A percentile compares a stretch with the other conserved stretches of the same genome.
phyloP scores from a whole-genome alignment of 768 basidiomycete species.

The Suillus ampliporus region DNA sequence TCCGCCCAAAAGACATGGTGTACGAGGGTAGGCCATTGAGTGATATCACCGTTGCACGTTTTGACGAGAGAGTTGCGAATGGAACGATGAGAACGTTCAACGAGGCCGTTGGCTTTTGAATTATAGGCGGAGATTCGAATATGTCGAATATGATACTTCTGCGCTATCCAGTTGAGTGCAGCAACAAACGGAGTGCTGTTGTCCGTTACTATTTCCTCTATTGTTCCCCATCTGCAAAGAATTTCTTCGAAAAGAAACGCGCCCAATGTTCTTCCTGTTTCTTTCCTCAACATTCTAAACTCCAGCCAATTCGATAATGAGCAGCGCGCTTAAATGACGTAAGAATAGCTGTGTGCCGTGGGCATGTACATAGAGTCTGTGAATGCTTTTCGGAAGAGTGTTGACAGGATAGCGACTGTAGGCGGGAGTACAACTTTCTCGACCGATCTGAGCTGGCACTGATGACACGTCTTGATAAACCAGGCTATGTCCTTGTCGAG shows the following conservation, averaged over 20 bases:
- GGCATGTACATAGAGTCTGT: constrained; percentile 50
- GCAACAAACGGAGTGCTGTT: constrained; percentile 42
- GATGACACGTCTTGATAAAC: constrained; percentile 42
- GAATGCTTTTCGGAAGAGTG: constrained; percentile 33
- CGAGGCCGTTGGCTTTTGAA: constrained; percentile 22
- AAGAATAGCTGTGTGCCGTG: constrained; percentile 34
- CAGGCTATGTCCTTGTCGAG: constrained; percentile 35
- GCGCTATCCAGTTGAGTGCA: constrained; percentile 25
- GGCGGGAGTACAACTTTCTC: constrained; percentile 32
- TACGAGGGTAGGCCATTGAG: constrained; percentile 37
- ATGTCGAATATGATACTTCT: constrained; percentile 41
- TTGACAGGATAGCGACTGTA: background rate
- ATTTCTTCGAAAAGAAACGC: constrained; percentile 43
- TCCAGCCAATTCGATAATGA: constrained; percentile 41
- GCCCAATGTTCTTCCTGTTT: constrained; percentile 34
- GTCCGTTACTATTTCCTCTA: constrained; percentile 46
- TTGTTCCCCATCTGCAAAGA: constrained; percentile 44
- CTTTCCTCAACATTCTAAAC: constrained; percentile 30
- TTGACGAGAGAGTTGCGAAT: constrained; percentile 1
- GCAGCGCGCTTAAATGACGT: constrained; percentile 45
- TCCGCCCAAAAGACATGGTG: constrained; percentile 45
- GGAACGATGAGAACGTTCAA: background rate
- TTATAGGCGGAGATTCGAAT: constrained; percentile 50
- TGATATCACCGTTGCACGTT: constrained; percentile 2
- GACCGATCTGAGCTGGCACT: constrained; percentile 39